Percentiles rank a stretch among this genome's conserved stretches.
These are phyloP conservation scores for Fusarium abutilonis DNA, from an alignment of 2,329 filamentous ascomycete species.

Conservation along the genomic window DNA sequence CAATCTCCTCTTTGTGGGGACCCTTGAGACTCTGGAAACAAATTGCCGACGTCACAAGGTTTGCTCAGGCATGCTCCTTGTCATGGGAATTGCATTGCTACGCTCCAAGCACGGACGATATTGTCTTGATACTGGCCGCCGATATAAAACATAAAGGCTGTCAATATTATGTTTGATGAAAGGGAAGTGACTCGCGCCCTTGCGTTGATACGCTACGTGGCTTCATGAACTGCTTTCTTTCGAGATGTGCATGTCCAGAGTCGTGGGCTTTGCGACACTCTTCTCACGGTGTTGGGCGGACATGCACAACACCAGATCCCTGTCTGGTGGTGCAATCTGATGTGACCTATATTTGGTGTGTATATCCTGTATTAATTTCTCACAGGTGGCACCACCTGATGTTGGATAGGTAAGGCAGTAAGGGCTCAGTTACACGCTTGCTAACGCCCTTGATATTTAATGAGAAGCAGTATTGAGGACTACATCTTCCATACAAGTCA, in stretches of 20 bases:
- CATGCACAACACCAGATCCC: constrained; percentile 9
- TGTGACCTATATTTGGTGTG: constrained; percentile 27
- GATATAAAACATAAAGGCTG: background rate
- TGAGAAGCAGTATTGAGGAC: background rate
- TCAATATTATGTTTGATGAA: background rate
- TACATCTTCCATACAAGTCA: too few species aligned
- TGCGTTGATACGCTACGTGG: constrained; percentile 1
- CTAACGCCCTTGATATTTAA: background rate
- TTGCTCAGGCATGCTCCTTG: constrained; percentile 6
- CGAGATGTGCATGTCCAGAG: background rate
- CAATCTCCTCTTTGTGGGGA: background rate
- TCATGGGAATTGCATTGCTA: constrained; percentile 5
- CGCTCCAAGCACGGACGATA: constrained; percentile 7
- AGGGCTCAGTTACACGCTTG: background rate
- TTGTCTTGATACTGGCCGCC: constrained; percentile 5
- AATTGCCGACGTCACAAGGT: constrained; percentile 21
- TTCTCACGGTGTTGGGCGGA: constrained; percentile 5
- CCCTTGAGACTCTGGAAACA: constrained; percentile 21
- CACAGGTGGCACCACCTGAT: constrained; percentile 11
- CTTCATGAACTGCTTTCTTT: constrained; percentile 9
- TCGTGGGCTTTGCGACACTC: background rate
- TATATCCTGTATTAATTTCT: constrained; percentile 13
- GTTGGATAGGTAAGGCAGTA: constrained; percentile 11
- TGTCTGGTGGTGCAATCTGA: constrained; percentile 3
- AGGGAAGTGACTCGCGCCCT: background rate